A percentile compares a stretch with the other conserved stretches of the same genome.
Evolutionary conservation across 2,329 filamentous ascomycete genomes (phyloP).

Genomic region (Ramularia endophylla): DNA sequence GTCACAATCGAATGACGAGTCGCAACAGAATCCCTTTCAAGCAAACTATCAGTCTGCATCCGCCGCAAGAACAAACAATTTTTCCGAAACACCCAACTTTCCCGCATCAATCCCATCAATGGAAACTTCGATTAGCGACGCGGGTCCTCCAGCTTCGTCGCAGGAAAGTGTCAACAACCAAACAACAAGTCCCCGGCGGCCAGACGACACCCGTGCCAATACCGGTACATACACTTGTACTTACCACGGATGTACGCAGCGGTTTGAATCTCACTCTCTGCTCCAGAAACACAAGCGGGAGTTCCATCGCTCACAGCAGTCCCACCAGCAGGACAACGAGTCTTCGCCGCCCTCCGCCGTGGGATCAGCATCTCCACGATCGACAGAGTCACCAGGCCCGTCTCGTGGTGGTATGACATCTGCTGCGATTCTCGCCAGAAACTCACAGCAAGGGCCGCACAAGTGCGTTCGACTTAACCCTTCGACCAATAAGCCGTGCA

Average conservation of each 20-base stretch:
- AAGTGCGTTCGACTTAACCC: conserved; percentile 91
- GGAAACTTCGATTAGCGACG: conserved; percentile 56
- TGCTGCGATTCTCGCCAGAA: conserved; percentile 55
- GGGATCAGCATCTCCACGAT: conserved; percentile 25
- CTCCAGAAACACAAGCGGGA: conserved; percentile 96
- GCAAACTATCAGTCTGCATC: conserved; percentile 25
- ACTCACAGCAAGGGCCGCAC: conserved; percentile 89
- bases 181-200: conserved; percentile 41
- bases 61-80: conserved; percentile 22
- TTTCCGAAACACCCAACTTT: conserved; percentile 48
- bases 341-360: conserved; percentile 34
- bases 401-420: conserved; percentile 43
- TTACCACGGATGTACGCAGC: conserved; percentile 80
- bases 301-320: conserved; percentile 71
- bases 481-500: conserved; percentile 90
- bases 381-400: conserved; percentile 26
- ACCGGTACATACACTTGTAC: conserved; percentile 93
- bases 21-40: conserved; percentile 19
- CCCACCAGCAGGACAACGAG: conserved; percentile 24
- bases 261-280: conserved; percentile 80
- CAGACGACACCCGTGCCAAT: conserved; percentile 62
- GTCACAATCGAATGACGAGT: no score
- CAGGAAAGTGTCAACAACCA: conserved; percentile 33
- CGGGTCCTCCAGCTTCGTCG: conserved; percentile 39
- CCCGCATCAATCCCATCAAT: conserved; percentile 55